Evolutionary conservation across 106 monocot species (phyloP).

Genomic region (Dioscorea zingiberensis): DNA sequence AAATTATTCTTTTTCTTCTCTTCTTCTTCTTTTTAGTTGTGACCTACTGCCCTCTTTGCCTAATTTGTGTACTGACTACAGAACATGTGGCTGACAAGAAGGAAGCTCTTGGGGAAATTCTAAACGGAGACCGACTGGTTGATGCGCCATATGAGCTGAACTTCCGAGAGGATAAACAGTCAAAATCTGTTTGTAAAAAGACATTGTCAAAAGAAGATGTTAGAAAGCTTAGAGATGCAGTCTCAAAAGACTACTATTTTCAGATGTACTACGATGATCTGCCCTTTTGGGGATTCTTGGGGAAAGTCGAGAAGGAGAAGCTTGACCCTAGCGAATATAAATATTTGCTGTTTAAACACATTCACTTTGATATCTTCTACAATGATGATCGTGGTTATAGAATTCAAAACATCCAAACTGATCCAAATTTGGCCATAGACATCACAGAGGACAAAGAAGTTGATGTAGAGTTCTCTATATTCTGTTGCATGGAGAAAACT

Average conservation of each 20-base stretch:
- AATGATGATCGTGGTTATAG: constrained; percentile 9
- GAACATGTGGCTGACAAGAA: constrained; percentile 5
- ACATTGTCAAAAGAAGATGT: background rate
- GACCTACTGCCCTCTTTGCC: background rate
- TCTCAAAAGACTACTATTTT: constrained; percentile 10
- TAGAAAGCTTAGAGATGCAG: background rate
- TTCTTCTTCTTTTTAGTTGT: background rate
- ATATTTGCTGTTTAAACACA: constrained; percentile 7
- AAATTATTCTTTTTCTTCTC: too few relatives aligned
- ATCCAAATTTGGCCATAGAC: constrained; percentile 2
- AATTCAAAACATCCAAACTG: constrained; percentile 10
- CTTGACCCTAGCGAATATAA: constrained; percentile 6
- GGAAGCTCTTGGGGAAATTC: constrained; percentile 13
- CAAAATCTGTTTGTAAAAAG: constrained; percentile 2
- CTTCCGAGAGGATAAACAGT: background rate
- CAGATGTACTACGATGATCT: constrained; percentile 17
- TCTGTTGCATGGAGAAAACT: constrained; percentile 9
- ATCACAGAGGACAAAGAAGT: constrained; percentile 10
- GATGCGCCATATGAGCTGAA: constrained; percentile 11
- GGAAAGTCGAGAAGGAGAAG: constrained; percentile 9
- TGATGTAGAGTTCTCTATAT: constrained; percentile 1
- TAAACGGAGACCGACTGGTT: constrained; percentile 12
- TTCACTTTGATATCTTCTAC: constrained; percentile 9
- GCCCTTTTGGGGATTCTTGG: constrained; percentile 16
- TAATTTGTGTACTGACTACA: background rate